phyloP scores from a whole-genome alignment of 2,329 filamentous ascomycete genomes.

The Penicillium capsulatum region DNA sequence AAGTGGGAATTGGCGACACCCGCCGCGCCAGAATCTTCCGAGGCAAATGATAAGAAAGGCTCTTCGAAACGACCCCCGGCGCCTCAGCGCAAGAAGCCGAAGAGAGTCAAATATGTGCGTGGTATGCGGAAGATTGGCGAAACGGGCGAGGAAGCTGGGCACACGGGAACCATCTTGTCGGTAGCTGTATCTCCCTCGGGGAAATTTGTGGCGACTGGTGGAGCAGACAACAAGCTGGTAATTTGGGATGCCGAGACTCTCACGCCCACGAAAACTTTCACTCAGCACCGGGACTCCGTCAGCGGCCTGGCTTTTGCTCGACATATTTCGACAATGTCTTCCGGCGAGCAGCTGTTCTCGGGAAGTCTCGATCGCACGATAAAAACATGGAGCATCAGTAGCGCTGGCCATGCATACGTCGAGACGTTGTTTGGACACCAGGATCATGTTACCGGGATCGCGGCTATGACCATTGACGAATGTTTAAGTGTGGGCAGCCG shows the following conservation, averaged over 20 bases:
- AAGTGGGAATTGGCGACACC: slow-evolving; percentile 78
- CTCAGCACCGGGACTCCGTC: slow-evolving; percentile 85
- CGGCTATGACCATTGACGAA: slow-evolving; percentile 76
- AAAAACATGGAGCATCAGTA: slow-evolving; percentile 80
- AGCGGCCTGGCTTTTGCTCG: slow-evolving; percentile 80
- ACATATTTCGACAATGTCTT: slow-evolving; percentile 56
- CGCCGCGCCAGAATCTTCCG: slow-evolving; percentile 29
- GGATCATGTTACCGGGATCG: slow-evolving; percentile 80
- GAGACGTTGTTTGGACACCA: slow-evolving; percentile 97
- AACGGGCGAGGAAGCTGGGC: slow-evolving; percentile 58
- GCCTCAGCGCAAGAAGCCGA: slow-evolving; percentile 43
- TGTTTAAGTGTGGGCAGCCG: slow-evolving; percentile 87
- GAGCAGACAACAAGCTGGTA: slow-evolving; percentile 76
- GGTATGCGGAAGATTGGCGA: slow-evolving; percentile 41
- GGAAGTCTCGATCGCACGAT: slow-evolving; percentile 87
- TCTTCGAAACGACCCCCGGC: slow-evolving; percentile 57
- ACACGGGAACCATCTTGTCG: slow-evolving; percentile 73
- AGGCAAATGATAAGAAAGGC: slow-evolving; percentile 59
- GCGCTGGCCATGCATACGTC: slow-evolving; percentile 82
- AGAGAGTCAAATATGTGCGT: slow-evolving; percentile 48
- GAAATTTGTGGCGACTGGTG: slow-evolving; percentile 85
- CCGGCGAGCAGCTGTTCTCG: slow-evolving; percentile 81
- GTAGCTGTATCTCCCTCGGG: slow-evolving; percentile 86
- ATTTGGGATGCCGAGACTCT: slow-evolving; percentile 82
- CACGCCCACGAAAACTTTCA: slow-evolving; percentile 74